Base-by-base conservation (phyloP, 805 yeast species). In the Metschnikowia gelsemii region DNA sequence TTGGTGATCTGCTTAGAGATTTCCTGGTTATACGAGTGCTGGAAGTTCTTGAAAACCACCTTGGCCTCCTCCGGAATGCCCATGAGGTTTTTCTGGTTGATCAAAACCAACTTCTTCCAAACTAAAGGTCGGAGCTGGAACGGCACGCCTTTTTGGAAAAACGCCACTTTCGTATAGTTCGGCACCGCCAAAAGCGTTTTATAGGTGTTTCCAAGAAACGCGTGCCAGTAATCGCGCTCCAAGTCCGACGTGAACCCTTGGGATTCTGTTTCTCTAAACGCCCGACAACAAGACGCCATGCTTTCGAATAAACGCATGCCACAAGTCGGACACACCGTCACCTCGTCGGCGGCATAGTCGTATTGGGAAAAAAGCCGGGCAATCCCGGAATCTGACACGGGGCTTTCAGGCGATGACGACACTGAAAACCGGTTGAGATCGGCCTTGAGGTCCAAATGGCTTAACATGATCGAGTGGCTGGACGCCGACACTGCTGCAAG, bases 1-100 rank as follows among this genome's bases (percentile, higher is more conserved):
- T 82, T 77, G 28, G 70, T 62, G 41, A 80, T 80, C 43, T 69
- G 74, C 21, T 61, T 54, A 6, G 72, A 63, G 5, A 68, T 61
- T 35, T 61, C 70, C n/a, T 55, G 43, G 48, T 57, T 59, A 50
- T 69, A 70, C 1, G 71, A 64, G 43, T 70, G 75, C 45, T 70
- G 75, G 45, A 70, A 70, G 53, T 69, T 69, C 32, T 53, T 51
- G 51, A 51, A 69, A 5, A 69, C 58, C 37, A 63, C 51, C 23
- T 48, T 45, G 6, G 70, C 58, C 12, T 67, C 58, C 14, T 62
- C 62, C 4, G 75, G 74, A 16, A 67, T 57, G 11, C 51, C 46
- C 22, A 56, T 47, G 38, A 52, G 54, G 28, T 58, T 54, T 40
- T 58, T 55, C 20, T 49, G 55, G 35, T 52, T 54, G 27, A 70